Percentiles rank a stretch among this genome's conserved stretches.
Evolutionary conservation across 1,284 basidiomycete genomes (phyloP).

Genomic region (Tylopilus sp.): DNA sequence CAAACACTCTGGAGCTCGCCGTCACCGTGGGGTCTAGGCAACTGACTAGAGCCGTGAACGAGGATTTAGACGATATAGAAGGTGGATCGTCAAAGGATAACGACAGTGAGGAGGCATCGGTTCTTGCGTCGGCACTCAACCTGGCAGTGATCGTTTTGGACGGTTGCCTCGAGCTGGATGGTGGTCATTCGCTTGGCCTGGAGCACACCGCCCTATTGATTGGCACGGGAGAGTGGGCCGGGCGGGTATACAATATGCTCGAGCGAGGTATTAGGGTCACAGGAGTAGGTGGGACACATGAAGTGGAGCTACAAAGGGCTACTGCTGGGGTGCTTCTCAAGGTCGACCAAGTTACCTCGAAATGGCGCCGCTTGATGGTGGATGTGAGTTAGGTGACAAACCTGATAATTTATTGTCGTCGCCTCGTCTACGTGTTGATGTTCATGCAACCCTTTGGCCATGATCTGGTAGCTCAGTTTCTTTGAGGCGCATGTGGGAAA

Average conservation of each 20-base stretch:
- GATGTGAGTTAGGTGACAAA: slow-evolving; percentile 22
- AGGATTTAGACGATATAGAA: slow-evolving; percentile 41
- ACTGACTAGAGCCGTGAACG: slow-evolving; percentile 45
- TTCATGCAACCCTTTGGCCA: too few relatives aligned
- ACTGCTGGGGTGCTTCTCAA: slow-evolving; percentile 81
- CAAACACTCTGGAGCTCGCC: slow-evolving; percentile 78
- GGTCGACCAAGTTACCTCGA: slow-evolving; percentile 70
- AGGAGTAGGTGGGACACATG: slow-evolving; percentile 66
- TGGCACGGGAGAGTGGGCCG: slow-evolving; percentile 79
- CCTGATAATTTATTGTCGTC: not conserved
- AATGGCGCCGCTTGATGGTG: slow-evolving; percentile 74
- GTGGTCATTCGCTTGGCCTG: slow-evolving; percentile 69
- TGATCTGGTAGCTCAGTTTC: too few relatives aligned
- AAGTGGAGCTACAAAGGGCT: slow-evolving; percentile 56
- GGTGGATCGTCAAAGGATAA: slow-evolving; percentile 17
- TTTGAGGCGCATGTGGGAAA: slow-evolving; percentile 26
- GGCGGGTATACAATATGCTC: slow-evolving; percentile 59
- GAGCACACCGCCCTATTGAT: slow-evolving; percentile 72
- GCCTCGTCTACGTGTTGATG: not conserved
- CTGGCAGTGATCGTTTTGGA: slow-evolving; percentile 76
- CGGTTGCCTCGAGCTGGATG: slow-evolving; percentile 70
- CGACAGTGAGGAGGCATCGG: slow-evolving; percentile 56
- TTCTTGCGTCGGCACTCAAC: slow-evolving; percentile 74
- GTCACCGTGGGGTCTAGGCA: slow-evolving; percentile 71
- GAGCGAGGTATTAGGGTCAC: slow-evolving; percentile 61